Conservation (phyloP, 2,329 filamentous ascomycete species). For the Coccinonectria pachysandricola region DNA sequence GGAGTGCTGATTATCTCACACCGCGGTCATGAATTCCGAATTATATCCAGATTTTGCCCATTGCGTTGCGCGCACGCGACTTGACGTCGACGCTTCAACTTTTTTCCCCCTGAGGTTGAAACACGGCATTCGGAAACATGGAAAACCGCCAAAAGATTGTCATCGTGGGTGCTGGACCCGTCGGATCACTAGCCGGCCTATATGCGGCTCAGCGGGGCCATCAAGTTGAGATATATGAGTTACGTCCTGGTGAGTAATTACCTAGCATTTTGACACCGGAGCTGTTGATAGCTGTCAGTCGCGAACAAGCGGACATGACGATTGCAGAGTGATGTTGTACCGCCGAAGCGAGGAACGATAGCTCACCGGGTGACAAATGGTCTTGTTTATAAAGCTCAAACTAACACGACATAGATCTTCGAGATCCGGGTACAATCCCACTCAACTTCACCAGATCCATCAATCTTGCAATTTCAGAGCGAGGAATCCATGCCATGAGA, state of each 20-base stretch:
- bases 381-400: slow-evolving; percentile 1
- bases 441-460: slow-evolving; percentile 98
- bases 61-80: neutral
- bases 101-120: too few relatives aligned
- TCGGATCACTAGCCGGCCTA: slow-evolving; percentile 81
- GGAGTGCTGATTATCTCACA: neutral
- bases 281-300: too few relatives aligned
- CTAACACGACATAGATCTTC: slow-evolving; percentile 54
- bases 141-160: slow-evolving; percentile 54
- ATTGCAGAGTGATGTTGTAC: too few relatives aligned
- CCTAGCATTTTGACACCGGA: slow-evolving; percentile 3
- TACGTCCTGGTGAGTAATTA: slow-evolving; percentile 65
- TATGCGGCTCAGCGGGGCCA: slow-evolving; percentile 86
- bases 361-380: too few relatives aligned
- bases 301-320: too few relatives aligned
- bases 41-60: neutral
- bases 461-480: slow-evolving; percentile 87
- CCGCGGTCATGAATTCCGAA: too few relatives aligned
- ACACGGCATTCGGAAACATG: too few relatives aligned
- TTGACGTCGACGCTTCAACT: too few relatives aligned
- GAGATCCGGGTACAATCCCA: slow-evolving; percentile 70
- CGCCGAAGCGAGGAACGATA: too few relatives aligned
- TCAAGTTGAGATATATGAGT: slow-evolving; percentile 87
- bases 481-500: slow-evolving; percentile 81
- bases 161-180: slow-evolving; percentile 85